Conservation (phyloP, 2,329 filamentous ascomycete species). For the Arthrobotrys entomopaga region DNA sequence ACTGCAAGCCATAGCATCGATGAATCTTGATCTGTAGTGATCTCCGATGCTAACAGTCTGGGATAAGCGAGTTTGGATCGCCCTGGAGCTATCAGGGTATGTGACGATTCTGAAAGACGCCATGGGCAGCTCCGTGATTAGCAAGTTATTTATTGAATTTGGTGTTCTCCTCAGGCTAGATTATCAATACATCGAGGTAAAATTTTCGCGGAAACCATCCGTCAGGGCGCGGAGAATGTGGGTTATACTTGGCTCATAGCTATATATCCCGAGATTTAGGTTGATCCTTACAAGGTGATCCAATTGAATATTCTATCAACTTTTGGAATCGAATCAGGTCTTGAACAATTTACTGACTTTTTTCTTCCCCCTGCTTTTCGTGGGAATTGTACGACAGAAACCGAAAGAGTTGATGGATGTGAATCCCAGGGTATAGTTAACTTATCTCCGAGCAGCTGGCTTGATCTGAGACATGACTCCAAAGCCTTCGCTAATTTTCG, state of each 20-base stretch:
- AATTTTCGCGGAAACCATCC: conserved; percentile 27
- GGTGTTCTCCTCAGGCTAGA: conserved; percentile 63
- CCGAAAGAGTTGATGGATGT: conserved; percentile 77
- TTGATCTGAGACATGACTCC: conserved; percentile 36
- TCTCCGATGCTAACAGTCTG: conserved; percentile 25
- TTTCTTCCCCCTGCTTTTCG: no score
- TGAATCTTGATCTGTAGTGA: conserved; percentile 29
- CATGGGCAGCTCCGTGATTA: conserved; percentile 11
- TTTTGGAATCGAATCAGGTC: conserved; percentile 2
- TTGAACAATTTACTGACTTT: neutral
- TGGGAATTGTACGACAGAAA: conserved; percentile 64
- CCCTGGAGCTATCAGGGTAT: conserved; percentile 77
- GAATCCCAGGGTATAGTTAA: conserved; percentile 70
- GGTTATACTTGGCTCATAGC: conserved; percentile 22
- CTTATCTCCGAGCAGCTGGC: conserved; percentile 16
- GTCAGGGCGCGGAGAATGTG: conserved; percentile 12
- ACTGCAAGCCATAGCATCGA: conserved; percentile 9
- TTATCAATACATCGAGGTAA: conserved; percentile 82
- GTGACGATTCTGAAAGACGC: neutral
- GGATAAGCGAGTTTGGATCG: conserved; percentile 81
- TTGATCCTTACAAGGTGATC: conserved; percentile 73
- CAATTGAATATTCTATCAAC: neutral
- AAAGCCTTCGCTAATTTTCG: conserved; percentile 25
- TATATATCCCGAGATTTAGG: conserved; percentile 59
- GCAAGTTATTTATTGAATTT: conserved; percentile 18